Base-by-base conservation (phyloP, 2,329 filamentous ascomycete species). In the Capronia epimyces region DNA sequence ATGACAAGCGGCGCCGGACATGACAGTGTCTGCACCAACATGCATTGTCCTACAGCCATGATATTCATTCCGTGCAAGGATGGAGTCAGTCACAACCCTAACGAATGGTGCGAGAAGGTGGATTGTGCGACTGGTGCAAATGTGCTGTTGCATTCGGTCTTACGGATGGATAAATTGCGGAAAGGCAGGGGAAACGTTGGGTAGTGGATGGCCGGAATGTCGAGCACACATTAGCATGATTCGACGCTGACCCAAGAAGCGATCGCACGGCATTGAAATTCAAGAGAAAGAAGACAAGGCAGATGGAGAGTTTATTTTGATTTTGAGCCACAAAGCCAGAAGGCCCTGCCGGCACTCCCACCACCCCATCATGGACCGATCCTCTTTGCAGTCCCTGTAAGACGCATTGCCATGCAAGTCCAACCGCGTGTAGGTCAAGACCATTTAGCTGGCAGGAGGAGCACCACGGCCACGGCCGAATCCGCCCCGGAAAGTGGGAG, bases 401-500 rank as follows among this genome's bases (percentile, higher is more conserved):
- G 32, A 36, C 15, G 13, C 34, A 37, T 37, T 7, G 10, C 20
- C 39, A 42, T 13, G 2, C 15, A 22, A 49, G 12, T 12, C 27
- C 8, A 16, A 18, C n/a, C 29, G 25, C 29, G 25, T 39, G 37
- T 3, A 20, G 34, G 24, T 16, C 22, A 37, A 47, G n/a, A 22
- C 43, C 27, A 25, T 43, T 25, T 47, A 55, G 20, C 48, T 46
- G 32, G 51, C 46, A 65, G 86, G 82, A 75, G 86, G 79, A 68
- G 76, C 82, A 69, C 85, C 85, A 79, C 87, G 86, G 74, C 88
- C 89, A 83, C 89, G 87, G 71, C 89, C 89, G 72, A 86, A 86
- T 69, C 87, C 87, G 79, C 87, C 86, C 80, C 87, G 87, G 86
- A 95, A 95, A 74, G 86, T 83, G 71, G 89, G 89, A 77, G 86